phyloP scores from a whole-genome alignment of 306 rosid species.

The Lathyrus oleraceus region DNA sequence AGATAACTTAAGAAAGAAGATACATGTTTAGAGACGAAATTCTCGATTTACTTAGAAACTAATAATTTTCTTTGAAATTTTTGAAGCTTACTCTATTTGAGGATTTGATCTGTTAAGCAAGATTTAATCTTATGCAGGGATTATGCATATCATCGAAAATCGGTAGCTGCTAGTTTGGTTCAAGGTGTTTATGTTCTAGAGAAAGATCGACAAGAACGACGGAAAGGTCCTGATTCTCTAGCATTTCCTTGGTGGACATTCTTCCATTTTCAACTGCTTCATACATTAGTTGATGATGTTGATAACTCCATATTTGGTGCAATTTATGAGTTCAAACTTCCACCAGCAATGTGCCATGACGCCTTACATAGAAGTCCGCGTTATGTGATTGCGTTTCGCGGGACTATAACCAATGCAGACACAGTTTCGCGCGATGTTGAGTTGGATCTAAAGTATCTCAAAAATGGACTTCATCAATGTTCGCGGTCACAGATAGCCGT shows the following conservation, averaged over 20 bases:
- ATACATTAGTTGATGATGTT: conserved; percentile 68
- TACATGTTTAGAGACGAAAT: background rate
- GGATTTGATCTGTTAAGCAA: conserved; percentile 13
- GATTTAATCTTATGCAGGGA: conserved; percentile 53
- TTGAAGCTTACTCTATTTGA: background rate
- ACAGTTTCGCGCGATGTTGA: conserved; percentile 68
- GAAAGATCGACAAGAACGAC: conserved; percentile 71
- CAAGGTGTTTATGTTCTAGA: conserved; percentile 82
- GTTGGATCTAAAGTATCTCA: conserved; percentile 63
- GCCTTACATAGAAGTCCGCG: conserved; percentile 59
- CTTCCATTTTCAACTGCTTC: conserved; percentile 72
- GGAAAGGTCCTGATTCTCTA: conserved; percentile 64
- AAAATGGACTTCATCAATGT: conserved; percentile 69
- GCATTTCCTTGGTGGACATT: conserved; percentile 90
- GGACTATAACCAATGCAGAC: conserved; percentile 62
- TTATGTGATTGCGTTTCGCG: conserved; percentile 79
- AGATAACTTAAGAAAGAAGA: background rate
- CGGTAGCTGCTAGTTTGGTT: conserved; percentile 92
- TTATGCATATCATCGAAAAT: conserved; percentile 60
- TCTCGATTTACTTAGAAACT: background rate
- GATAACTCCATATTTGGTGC: conserved; percentile 86
- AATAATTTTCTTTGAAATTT: background rate
- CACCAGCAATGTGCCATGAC: conserved; percentile 42
- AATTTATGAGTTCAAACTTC: conserved; percentile 75
- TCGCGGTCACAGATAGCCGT: conserved; percentile 80